phyloP scores from a whole-genome alignment of 805 yeast genomes.

The Metschnikowia kofuensis region DNA sequence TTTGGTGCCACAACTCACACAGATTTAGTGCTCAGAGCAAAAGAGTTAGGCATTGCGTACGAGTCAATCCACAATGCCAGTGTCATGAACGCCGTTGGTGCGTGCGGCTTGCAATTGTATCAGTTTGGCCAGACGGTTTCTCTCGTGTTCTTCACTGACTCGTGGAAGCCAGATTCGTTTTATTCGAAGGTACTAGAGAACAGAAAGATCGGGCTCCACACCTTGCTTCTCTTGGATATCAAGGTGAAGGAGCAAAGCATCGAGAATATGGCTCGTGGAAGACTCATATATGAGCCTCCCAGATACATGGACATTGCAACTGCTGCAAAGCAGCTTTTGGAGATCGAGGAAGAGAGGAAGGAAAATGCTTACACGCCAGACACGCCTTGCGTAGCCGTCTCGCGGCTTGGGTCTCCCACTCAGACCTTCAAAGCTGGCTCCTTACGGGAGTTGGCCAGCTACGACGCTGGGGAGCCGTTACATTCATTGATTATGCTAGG shows the following conservation, averaged over 20 bases:
- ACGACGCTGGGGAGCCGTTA: conserved; percentile 91
- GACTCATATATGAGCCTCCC: conserved; percentile 92
- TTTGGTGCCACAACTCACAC: conserved; percentile 99
- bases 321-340: conserved; percentile 84
- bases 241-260: conserved; percentile 96
- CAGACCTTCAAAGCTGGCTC: conserved; percentile 87
- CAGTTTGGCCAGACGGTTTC: conserved; percentile 98
- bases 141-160: conserved; percentile 89
- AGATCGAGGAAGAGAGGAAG: conserved; percentile 74
- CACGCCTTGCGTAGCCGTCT: conserved; percentile 92
- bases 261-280: conserved; percentile 90
- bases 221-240: conserved; percentile 82
- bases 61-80: conserved; percentile 93
- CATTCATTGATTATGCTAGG: conserved; percentile 91
- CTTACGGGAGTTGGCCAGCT: conserved; percentile 67
- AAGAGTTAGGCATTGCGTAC: conserved; percentile 73
- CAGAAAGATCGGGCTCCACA: conserved; percentile 86
- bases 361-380: conserved; percentile 78
- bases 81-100: conserved; percentile 97
- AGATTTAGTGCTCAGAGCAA: conserved; percentile 86
- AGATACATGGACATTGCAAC: conserved; percentile 91
- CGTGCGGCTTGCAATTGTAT: conserved; percentile 93
- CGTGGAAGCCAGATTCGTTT: conserved; percentile 96
- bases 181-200: conserved; percentile 87
- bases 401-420: conserved; percentile 83